Evolutionary conservation across 352 stramenopile genomes (phyloP), one percentile per base, ranked within the genome.

Genomic region (Phytophthora syringae): DNA sequence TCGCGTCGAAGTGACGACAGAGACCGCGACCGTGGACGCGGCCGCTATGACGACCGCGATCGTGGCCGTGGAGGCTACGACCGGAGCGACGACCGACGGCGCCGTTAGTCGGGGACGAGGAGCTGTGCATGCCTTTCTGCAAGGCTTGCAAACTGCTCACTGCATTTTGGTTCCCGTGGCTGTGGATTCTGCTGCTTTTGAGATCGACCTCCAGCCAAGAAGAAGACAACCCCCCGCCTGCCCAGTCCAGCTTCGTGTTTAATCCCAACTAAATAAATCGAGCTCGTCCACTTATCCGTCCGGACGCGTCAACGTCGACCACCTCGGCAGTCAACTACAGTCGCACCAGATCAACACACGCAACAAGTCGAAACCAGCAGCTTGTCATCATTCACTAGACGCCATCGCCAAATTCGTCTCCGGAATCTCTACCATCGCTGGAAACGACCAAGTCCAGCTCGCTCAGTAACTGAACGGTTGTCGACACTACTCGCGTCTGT

Each of bases 201-300:
- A 64, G 36, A 20, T 47, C 60, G 58, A 66, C 42, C 30, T 49
- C 48, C 45, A 69, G 53, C 52, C 54, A n/a, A n/a, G n/a, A n/a
- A n/a, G n/a, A n/a, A n/a, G 27, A 32, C 27, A 32, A 32, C 27
- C 27, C 27, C n/a, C n/a, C 74, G 66, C 58, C 57, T 72, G 57
- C 68, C 56, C 40, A 61, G 52, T 48, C 60, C 74, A 86, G 70
- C 70, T 84, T 86, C n/a, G 73, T 80, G 64, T 82, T 83, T 74
- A 81, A 81, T 63, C 25, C 64, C 70, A 81, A 80, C 71, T 80
- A 84, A 85, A 86, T 86, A 86, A 81, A 86, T 71, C 66, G 58
- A 82, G 72, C 74, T 73, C 74, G 74, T 80, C 71, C 68, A 67
- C 64, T 76, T 79, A 73, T 79, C 67, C 70, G 52, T 24, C n/a